A percentile compares a stretch with the other conserved stretches of the same genome.
These are phyloP conservation scores for Suhomyces faveliae DNA, from an alignment of 805 yeast species.

Conservation along the genomic window DNA sequence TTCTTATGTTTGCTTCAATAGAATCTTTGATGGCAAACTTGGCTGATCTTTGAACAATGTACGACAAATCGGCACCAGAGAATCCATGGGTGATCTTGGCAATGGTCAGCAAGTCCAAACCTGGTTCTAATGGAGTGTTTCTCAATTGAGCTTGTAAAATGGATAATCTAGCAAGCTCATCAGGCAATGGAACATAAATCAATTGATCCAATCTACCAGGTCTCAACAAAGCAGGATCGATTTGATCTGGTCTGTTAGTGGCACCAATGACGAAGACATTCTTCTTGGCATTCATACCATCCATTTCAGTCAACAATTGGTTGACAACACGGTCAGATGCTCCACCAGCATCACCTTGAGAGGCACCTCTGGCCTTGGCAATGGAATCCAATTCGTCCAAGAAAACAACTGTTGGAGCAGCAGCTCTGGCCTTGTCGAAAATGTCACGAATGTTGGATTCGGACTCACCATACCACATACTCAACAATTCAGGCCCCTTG, in stretches of 20 bases:
- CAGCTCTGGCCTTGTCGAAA: slow-evolving; percentile 97
- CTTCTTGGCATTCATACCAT: slow-evolving; percentile 99
- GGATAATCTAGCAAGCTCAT: slow-evolving; percentile 89
- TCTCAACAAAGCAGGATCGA: slow-evolving; percentile 96
- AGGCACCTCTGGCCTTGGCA: slow-evolving; percentile 94
- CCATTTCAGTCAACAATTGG: slow-evolving; percentile 96
- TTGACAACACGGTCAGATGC: slow-evolving; percentile 96
- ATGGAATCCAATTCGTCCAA: slow-evolving; percentile 97
- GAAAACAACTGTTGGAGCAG: slow-evolving; percentile 98
- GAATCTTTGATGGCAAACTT: slow-evolving; percentile 98
- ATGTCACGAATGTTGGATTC: slow-evolving; percentile 97
- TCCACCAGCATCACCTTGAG: slow-evolving; percentile 88
- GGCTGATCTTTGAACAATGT: slow-evolving; percentile 98
- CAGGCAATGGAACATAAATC: slow-evolving; percentile 98
- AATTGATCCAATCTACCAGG: slow-evolving; percentile 99
- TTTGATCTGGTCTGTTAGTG: slow-evolving; percentile 98
- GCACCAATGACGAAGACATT: slow-evolving; percentile 99
- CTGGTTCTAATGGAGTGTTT: slow-evolving; percentile 98
- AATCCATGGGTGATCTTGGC: slow-evolving; percentile 96
- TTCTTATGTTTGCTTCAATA: slow-evolving; percentile 68
- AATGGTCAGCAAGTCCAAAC: slow-evolving; percentile 81
- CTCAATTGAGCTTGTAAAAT: slow-evolving; percentile 94
- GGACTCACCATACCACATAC: slow-evolving; percentile 99
- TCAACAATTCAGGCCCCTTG: slow-evolving; percentile 92
- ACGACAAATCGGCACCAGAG: slow-evolving; percentile 98